These are phyloP conservation scores for Aspergillus heteromorphus DNA, from an alignment of 495 filamentous ascomycete genomes.

Conservation along the genomic window DNA sequence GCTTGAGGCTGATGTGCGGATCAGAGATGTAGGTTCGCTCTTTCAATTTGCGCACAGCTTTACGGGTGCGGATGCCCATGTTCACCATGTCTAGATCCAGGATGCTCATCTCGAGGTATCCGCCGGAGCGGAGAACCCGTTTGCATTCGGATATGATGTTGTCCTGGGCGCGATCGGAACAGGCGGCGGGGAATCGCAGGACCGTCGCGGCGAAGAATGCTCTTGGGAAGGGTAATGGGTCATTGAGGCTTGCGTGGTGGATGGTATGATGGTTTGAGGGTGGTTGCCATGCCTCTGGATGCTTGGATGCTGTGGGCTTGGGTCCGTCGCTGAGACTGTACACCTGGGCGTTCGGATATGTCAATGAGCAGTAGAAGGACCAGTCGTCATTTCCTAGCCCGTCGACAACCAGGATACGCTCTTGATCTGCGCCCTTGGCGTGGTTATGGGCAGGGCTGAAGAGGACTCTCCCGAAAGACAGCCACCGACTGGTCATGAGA, in stretches of 20 bases:
- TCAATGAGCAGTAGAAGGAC: constrained; percentile 95
- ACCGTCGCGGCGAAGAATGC: constrained; percentile 83
- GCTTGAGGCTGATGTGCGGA: constrained; percentile 61
- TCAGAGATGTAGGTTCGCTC: constrained; percentile 62
- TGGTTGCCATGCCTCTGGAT: constrained; percentile 47
- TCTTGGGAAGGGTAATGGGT: constrained; percentile 79
- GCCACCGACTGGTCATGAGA: constrained; percentile 75
- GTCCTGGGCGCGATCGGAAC: constrained; percentile 66
- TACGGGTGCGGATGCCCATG: constrained; percentile 71
- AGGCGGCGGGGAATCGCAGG: constrained; percentile 77
- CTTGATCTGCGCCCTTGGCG: constrained; percentile 55
- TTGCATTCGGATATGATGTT: constrained; percentile 83
- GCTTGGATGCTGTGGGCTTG: constrained; percentile 26
- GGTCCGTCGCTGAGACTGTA: constrained; percentile 58
- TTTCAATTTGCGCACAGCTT: constrained; percentile 72
- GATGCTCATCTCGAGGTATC: constrained; percentile 81
- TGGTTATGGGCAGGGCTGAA: constrained; percentile 88
- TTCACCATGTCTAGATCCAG: constrained; percentile 84
- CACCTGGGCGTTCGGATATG: constrained; percentile 78
- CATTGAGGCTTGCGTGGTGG: constrained; percentile 58
- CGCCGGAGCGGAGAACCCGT: constrained; percentile 83
- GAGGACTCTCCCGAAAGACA: constrained; percentile 90
- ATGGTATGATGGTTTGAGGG: constrained; percentile 84
- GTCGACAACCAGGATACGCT: constrained; percentile 79
- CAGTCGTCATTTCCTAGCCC: constrained; percentile 90